Evolutionary conservation across 2,329 filamentous ascomycete genomes (phyloP).

Genomic region (Annulohypoxylon truncatum): DNA sequence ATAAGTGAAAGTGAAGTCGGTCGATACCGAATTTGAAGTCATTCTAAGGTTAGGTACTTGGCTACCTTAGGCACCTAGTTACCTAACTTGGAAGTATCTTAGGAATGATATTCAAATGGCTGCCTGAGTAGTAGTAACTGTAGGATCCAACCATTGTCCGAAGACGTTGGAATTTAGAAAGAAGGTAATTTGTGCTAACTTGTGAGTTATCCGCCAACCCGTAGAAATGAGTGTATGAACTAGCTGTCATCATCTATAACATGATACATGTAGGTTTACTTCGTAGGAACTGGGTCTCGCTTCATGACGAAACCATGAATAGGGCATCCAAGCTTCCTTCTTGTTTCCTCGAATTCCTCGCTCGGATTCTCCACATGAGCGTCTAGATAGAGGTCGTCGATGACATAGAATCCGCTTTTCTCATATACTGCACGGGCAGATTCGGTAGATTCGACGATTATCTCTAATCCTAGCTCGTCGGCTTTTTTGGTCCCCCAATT

Average conservation of each 20-base stretch:
- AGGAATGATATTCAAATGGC: not conserved
- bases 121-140: not conserved
- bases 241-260: not conserved
- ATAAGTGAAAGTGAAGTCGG: not conserved
- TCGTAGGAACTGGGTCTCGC: not conserved
- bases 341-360: not conserved
- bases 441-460: not conserved
- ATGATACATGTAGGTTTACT: not conserved
- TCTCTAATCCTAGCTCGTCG: not conserved
- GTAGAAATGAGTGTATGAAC: not conserved
- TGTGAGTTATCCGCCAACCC: no score
- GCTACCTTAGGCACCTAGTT: no score
- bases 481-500: not conserved
- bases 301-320: not conserved
- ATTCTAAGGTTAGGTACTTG: not conserved
- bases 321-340: not conserved
- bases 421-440: not conserved
- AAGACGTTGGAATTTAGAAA: not conserved
- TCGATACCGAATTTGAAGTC: not conserved
- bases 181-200: not conserved
- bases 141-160: not conserved
- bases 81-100: not conserved
- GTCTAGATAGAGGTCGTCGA: not conserved
- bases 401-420: not conserved
- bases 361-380: not conserved